phyloP scores from a whole-genome alignment of 306 rosid species.

The Pachyrhizus erosus region DNA sequence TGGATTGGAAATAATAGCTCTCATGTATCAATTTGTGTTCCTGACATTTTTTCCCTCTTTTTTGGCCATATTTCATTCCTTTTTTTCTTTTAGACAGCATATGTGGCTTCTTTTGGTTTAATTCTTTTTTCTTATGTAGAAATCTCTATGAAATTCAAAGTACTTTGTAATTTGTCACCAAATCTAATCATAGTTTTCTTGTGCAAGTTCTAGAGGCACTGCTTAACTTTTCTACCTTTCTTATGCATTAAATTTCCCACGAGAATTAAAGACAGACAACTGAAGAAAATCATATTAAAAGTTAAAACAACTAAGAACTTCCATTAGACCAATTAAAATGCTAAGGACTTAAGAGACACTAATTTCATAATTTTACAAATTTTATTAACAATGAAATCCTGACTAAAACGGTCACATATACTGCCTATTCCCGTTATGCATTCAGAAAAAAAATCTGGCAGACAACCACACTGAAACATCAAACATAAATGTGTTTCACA shows the following conservation, averaged over 20 bases:
- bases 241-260: neutral
- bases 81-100: conserved; percentile 33
- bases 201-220: conserved; percentile 34
- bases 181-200: conserved; percentile 35
- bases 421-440: neutral
- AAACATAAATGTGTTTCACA: neutral
- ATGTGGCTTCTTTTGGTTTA: conserved; percentile 17
- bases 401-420: neutral
- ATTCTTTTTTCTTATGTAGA: conserved; percentile 15
- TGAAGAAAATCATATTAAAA: neutral
- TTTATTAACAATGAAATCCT: neutral
- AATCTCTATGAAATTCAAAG: conserved; percentile 23
- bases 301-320: neutral
- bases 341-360: neutral
- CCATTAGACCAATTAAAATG: neutral
- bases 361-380: neutral
- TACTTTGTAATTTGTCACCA: conserved; percentile 41
- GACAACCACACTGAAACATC: neutral
- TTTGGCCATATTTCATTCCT: conserved; percentile 32
- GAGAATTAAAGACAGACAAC: conserved; percentile 2
- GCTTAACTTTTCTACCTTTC: conserved; percentile 7
- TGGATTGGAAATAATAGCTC: conserved; percentile 22
- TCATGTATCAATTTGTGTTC: conserved; percentile 38
- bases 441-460: neutral
- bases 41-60: neutral